These are phyloP conservation scores for Fonsecaea pugnacius DNA, from an alignment of 2,329 filamentous ascomycete species.

Conservation along the genomic window DNA sequence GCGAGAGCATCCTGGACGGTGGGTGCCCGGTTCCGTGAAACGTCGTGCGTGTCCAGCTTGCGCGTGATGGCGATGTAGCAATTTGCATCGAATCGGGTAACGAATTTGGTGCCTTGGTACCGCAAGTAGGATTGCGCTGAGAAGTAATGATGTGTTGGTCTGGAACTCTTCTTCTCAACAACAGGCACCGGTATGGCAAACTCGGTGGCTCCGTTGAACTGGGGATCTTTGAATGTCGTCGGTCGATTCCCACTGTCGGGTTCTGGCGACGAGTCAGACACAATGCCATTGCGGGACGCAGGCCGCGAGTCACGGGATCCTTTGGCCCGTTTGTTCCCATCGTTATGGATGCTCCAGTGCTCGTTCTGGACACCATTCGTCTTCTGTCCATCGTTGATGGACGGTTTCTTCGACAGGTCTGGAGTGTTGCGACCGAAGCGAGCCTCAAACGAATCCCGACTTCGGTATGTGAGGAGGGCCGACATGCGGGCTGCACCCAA, in stretches of 20 bases:
- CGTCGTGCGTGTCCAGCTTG: constrained; percentile 95
- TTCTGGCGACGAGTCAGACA: constrained; percentile 20
- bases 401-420: constrained; percentile 80
- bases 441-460: constrained; percentile 94
- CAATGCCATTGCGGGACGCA: constrained; percentile 40
- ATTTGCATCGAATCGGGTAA: constrained; percentile 95
- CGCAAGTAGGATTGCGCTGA: constrained; percentile 96
- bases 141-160: constrained; percentile 76
- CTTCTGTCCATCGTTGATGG: constrained; percentile 57
- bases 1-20: constrained; percentile 73
- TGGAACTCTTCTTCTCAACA: constrained; percentile 37
- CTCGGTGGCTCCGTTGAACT: constrained; percentile 69
- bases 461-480: constrained; percentile 91
- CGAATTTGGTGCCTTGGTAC: constrained; percentile 96
- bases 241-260: constrained; percentile 35
- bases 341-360: constrained; percentile 81
- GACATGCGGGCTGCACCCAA: constrained; percentile 96
- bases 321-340: constrained; percentile 71
- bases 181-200: constrained; percentile 50
- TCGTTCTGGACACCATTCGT: constrained; percentile 70
- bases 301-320: constrained; percentile 50
- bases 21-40: constrained; percentile 72
- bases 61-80: constrained; percentile 99
- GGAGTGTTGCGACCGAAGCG: constrained; percentile 92
- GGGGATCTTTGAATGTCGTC: constrained; percentile 62